Percentiles rank a stretch among this genome's conserved stretches.
Conservation (phyloP, 768 basidiomycete species). For the Chalciporus sphaerocephalus region DNA sequence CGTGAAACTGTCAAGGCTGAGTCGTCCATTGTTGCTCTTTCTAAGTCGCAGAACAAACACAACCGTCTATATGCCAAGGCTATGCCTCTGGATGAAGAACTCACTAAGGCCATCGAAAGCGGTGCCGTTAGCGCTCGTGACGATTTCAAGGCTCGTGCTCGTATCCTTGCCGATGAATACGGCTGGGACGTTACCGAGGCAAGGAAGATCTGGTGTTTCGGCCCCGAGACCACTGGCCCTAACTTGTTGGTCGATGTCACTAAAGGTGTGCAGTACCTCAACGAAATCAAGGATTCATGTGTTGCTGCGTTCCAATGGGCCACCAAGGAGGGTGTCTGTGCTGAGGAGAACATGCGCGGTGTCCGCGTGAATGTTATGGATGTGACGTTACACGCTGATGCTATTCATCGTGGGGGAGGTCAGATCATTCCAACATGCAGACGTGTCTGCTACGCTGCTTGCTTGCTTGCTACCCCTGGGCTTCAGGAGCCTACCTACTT, state of each 20-base stretch:
- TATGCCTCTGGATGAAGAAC: constrained; percentile 88
- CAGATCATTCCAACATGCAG: constrained; percentile 97
- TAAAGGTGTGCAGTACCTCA: constrained; percentile 98
- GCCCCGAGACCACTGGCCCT: constrained; percentile 94
- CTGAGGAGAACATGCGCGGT: constrained; percentile 99
- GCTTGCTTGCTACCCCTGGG: constrained; percentile 83
- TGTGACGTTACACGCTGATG: constrained; percentile 96
- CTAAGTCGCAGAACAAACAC: constrained; percentile 99
- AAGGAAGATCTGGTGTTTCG: constrained; percentile 99
- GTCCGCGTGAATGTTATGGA: constrained; percentile 93
- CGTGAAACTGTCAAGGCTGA: constrained; percentile 96
- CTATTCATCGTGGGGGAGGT: constrained; percentile 99
- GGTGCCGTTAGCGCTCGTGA: constrained; percentile 88
- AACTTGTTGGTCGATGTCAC: constrained; percentile 97
- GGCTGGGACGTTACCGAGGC: constrained; percentile 99
- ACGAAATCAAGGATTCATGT: constrained; percentile 99
- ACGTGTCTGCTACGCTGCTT: constrained; percentile 94
- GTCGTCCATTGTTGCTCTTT: constrained; percentile 92
- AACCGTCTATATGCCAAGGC: constrained; percentile 97
- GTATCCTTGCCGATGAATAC: constrained; percentile 90
- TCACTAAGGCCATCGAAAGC: constrained; percentile 85
- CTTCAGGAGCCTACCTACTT: constrained; percentile 97
- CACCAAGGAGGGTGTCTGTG: constrained; percentile 94
- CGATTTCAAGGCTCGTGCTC: constrained; percentile 96
- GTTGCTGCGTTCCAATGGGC: constrained; percentile 99